phyloP scores from a whole-genome alignment of 495 filamentous ascomycete species.

The Coniosporium apollinis region DNA sequence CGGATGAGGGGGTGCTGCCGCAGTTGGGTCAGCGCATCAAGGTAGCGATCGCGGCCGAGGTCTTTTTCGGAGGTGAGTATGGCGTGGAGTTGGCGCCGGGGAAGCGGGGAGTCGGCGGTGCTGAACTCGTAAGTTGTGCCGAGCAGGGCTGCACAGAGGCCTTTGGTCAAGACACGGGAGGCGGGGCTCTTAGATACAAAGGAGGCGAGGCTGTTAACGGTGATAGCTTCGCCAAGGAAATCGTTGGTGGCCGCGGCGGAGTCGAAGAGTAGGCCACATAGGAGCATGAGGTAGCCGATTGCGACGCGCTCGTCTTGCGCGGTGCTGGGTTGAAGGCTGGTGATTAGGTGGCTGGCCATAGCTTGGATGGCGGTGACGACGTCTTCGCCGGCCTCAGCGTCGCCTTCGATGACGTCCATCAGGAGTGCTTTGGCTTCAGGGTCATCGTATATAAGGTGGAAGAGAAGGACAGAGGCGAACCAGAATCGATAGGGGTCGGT shows the following conservation, averaged over 20 bases:
- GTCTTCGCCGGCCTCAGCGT: slow-evolving; percentile 82
- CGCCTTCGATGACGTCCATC: slow-evolving; percentile 72
- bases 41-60: slow-evolving; percentile 75
- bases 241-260: slow-evolving; percentile 85
- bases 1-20: slow-evolving; percentile 69
- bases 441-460: slow-evolving; percentile 78
- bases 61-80: slow-evolving; percentile 47
- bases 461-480: slow-evolving; percentile 80
- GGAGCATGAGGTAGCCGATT: slow-evolving; percentile 77
- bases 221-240: slow-evolving; percentile 88
- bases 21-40: slow-evolving; percentile 65
- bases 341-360: slow-evolving; percentile 65
- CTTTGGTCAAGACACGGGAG: slow-evolving; percentile 54
- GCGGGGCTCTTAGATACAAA: slow-evolving; percentile 26
- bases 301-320: slow-evolving; percentile 62
- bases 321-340: slow-evolving; percentile 43
- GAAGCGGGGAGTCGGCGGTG: slow-evolving; percentile 86
- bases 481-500: slow-evolving; percentile 77
- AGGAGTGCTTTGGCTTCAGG: slow-evolving; percentile 61
- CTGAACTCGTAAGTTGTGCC: slow-evolving; percentile 95
- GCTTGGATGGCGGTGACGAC: slow-evolving; percentile 88
- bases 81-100: slow-evolving; percentile 64
- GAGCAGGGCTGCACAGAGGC: slow-evolving; percentile 66
- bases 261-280: slow-evolving; percentile 89
- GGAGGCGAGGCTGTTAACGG: slow-evolving; percentile 69